A percentile compares a stretch with the other conserved stretches of the same genome.
These are phyloP conservation scores for Vicia faba DNA, from an alignment of 306 rosid genomes.

Conservation along the genomic window DNA sequence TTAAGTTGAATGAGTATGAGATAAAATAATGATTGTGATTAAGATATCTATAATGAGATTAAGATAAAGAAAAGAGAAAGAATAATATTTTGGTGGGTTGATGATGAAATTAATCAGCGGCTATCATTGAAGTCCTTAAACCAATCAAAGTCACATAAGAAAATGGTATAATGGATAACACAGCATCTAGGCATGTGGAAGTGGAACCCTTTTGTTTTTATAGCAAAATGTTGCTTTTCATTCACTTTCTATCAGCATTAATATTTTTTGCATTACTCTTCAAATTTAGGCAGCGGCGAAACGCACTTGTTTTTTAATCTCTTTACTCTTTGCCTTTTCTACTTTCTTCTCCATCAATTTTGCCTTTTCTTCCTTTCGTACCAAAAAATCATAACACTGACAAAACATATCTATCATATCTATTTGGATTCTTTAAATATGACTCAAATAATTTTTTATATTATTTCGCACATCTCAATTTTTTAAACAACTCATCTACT, in stretches of 20 bases:
- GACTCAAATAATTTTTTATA: no score
- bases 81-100: constrained; percentile 43
- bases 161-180: constrained; percentile 46
- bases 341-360: not conserved
- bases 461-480: no score
- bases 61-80: constrained; percentile 19
- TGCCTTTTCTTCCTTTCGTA: not conserved
- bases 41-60: constrained; percentile 1
- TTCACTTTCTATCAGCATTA: constrained; percentile 35
- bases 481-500: no score
- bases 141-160: constrained; percentile 38
- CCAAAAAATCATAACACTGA: no score
- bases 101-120: constrained; percentile 41
- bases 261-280: not conserved
- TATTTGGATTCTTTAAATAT: no score
- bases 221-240: constrained; percentile 25
- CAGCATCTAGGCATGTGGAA: constrained; percentile 54
- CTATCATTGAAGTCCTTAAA: constrained; percentile 37
- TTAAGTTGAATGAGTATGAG: not conserved
- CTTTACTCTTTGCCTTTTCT: not conserved
- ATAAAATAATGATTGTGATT: not conserved
- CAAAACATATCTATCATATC: no score
- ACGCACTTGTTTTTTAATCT: constrained; percentile 9
- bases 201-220: constrained; percentile 42
- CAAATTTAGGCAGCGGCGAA: constrained; percentile 12